Percentiles rank a stretch among this genome's conserved stretches.
phyloP scores from a whole-genome alignment of 176 grass and related monocot genomes.

The Thinopyrum elongatum region DNA sequence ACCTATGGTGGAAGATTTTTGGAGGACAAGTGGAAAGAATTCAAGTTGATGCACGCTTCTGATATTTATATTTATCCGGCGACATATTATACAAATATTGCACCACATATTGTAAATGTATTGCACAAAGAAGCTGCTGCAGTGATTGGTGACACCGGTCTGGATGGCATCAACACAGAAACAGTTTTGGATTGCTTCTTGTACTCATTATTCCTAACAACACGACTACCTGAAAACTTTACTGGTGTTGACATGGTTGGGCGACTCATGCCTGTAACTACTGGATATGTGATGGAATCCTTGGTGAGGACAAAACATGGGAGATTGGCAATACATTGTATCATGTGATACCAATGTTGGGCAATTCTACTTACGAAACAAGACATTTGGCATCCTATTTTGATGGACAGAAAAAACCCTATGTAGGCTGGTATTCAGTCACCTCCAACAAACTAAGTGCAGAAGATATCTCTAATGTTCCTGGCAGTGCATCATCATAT shows the following conservation, averaged over 20 bases:
- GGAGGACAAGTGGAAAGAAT: too few relatives aligned
- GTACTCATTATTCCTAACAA: neutral
- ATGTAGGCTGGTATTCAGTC: neutral
- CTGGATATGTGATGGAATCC: slow-evolving; percentile 23
- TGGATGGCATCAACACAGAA: neutral
- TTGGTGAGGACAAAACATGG: neutral
- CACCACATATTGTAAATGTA: neutral
- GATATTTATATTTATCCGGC: neutral
- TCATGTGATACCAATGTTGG: neutral
- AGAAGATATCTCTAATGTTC: neutral
- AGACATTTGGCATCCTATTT: neutral
- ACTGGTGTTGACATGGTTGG: neutral
- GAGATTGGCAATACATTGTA: neutral
- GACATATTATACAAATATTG: too few relatives aligned
- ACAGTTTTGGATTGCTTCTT: neutral
- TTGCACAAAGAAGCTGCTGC: neutral
- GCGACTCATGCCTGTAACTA: slow-evolving; percentile 1
- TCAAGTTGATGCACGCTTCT: too few relatives aligned
- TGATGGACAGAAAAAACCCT: neutral
- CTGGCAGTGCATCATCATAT: neutral
- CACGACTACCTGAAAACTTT: neutral
- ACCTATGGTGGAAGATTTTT: neutral
- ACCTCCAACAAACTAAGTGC: neutral
- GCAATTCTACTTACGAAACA: neutral
- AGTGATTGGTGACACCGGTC: neutral